Base-by-base conservation (phyloP, 768 basidiomycete genomes). In the Pilatotrama ljubarskyi region DNA sequence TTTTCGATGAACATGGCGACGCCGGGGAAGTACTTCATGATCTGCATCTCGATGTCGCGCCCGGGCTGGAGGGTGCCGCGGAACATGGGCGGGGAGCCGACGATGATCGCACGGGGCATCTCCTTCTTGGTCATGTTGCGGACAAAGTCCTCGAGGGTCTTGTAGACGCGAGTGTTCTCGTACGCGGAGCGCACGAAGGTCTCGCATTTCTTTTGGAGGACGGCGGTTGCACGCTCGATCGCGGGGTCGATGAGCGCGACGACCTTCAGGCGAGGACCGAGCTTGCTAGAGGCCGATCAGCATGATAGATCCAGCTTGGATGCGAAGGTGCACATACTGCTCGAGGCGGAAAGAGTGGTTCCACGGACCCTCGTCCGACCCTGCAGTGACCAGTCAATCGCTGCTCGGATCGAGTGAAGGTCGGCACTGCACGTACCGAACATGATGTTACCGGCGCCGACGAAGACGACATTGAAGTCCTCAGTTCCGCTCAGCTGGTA, bases 401-500 rank as follows among this genome's bases (percentile, higher is more conserved):
- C 18, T 14, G 44, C 26, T 18, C 44, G 14, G 25, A 42, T 38
- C 35, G 36, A 40, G 60, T 36, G n/a, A n/a, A n/a, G n/a, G n/a
- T 26, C 42, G 42, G 26, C 20, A 35, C 18, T 6, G 10, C n/a
- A 47, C 76, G 56, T 53, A 85, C 95, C 95, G 71, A 98, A 98
- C 94, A 97, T 97, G 77, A 98, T 95, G 77, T 97, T 96, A 15
- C 95, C 95, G 25, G 95, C 95, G 51, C 95, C 95, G 66, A 98
- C 80, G 75, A 96, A 95, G 72, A 96, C 85, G 54, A 98, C 87
- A 73, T 97, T 96, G 82, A 97, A 97, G 69, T 88, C 80, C 65
- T 89, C 84, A 48, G 84, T 75, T 15, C 86, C 87, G 54, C 78
- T 78, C 54, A 85, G 83, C 79, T 64, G 75, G 74, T 55, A 75